A percentile compares a stretch with the other conserved stretches of the same genome.
phyloP scores from a whole-genome alignment of 2,329 filamentous ascomycete species.

The Fusarium sp. region DNA sequence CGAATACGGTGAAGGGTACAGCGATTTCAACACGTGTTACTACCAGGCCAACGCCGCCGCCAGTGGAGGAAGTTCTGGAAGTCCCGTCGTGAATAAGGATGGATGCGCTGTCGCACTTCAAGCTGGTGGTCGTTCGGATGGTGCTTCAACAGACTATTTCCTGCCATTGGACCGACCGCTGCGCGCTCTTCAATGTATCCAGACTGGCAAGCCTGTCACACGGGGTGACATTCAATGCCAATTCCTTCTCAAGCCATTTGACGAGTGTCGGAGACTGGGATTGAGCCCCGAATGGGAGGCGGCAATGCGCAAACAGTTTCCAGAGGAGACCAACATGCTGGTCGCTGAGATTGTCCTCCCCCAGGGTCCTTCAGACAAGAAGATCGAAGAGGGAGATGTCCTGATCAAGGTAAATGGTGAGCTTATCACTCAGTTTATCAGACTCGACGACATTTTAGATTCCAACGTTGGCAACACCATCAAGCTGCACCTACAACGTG shows the following conservation, averaged over 20 bases:
- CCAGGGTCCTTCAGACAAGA: conserved; percentile 85
- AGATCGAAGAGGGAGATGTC: conserved; percentile 94
- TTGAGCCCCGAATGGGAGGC: conserved; percentile 89
- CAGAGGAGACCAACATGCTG: conserved; percentile 95
- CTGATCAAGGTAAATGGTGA: conserved; percentile 93
- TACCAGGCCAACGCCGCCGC: conserved; percentile 98
- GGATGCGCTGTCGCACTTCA: conserved; percentile 93
- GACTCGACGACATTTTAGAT: conserved; percentile 91
- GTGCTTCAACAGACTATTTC: conserved; percentile 97
- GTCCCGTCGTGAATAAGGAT: conserved; percentile 96
- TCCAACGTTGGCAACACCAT: conserved; percentile 85
- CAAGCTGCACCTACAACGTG: conserved; percentile 85
- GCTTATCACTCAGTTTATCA: conserved; percentile 91
- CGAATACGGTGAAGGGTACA: conserved; percentile 97
- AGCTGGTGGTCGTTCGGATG: conserved; percentile 92
- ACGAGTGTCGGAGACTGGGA: conserved; percentile 92
- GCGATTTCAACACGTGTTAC: conserved; percentile 96
- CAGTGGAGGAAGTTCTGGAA: conserved; percentile 97
- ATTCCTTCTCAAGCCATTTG: conserved; percentile 96
- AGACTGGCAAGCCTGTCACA: conserved; percentile 78
- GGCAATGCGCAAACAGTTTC: conserved; percentile 83
- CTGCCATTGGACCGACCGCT: conserved; percentile 91
- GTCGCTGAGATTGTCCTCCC: conserved; percentile 96
- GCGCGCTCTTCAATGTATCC: conserved; percentile 87
- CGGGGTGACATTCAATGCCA: conserved; percentile 98